Evolutionary conservation across 2,329 filamentous ascomycete genomes (phyloP).

Genomic region (Emmonsiellopsis sp.): DNA sequence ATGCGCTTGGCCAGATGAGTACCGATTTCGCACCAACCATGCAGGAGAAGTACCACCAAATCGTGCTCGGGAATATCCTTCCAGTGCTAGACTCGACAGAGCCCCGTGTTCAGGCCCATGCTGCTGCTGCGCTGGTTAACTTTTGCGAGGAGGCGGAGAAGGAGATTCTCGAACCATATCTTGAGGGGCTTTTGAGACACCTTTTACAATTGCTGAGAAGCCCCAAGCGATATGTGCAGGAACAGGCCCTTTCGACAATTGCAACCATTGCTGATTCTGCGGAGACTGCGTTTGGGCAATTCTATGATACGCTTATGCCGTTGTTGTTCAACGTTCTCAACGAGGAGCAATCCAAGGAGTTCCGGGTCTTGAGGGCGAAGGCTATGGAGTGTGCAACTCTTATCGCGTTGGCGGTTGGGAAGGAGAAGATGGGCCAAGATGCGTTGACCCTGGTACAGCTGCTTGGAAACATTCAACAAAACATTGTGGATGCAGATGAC

Average conservation of each 20-base stretch:
- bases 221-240: slow-evolving; percentile 91
- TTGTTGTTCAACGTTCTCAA: slow-evolving; percentile 81
- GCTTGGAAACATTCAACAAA: slow-evolving; percentile 75
- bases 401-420: slow-evolving; percentile 86
- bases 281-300: slow-evolving; percentile 86
- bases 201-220: slow-evolving; percentile 82
- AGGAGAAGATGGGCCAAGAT: slow-evolving; percentile 80
- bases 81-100: slow-evolving; percentile 84
- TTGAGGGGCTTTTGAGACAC: slow-evolving; percentile 75
- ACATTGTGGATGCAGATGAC: slow-evolving; percentile 82
- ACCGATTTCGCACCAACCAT: slow-evolving; percentile 97
- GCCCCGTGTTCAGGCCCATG: slow-evolving; percentile 90
- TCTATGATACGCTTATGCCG: slow-evolving; percentile 94
- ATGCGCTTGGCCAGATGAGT: slow-evolving; percentile 98
- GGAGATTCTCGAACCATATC: slow-evolving; percentile 79
- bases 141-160: slow-evolving; percentile 99
- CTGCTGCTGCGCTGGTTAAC: slow-evolving; percentile 94
- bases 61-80: slow-evolving; percentile 82
- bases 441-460: slow-evolving; percentile 80
- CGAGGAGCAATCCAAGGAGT: slow-evolving; percentile 88
- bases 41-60: slow-evolving; percentile 89
- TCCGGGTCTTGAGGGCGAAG: slow-evolving; percentile 82
- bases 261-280: slow-evolving; percentile 98
- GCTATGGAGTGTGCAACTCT: slow-evolving; percentile 98
- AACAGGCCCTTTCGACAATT: slow-evolving; percentile 94